Conservation (phyloP, 805 yeast species). For the Saturnispora zaruensis region DNA sequence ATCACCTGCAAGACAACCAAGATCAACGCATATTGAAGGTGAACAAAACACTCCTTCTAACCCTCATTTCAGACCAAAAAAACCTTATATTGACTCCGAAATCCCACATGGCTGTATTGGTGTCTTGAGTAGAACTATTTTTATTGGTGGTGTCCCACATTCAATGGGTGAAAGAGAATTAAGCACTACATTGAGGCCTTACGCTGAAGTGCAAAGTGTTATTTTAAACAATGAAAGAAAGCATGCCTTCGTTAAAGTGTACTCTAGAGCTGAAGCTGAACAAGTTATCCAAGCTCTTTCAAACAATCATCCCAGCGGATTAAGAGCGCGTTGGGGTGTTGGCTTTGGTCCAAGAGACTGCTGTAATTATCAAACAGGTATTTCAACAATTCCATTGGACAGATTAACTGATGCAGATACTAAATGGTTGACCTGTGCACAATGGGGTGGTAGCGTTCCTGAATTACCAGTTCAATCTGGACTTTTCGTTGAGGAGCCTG, state of each 20-base stretch:
- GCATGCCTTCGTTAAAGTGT: constrained; percentile 94
- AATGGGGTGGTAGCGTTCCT: constrained; percentile 91
- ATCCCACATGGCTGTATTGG: constrained; percentile 73
- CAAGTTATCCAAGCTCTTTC: constrained; percentile 63
- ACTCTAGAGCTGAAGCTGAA: constrained; percentile 87
- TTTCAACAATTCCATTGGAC: constrained; percentile 75
- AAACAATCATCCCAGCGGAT: constrained; percentile 49
- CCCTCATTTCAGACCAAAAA: constrained; percentile 69
- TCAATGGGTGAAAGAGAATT: constrained; percentile 71
- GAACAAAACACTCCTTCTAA: constrained; percentile 65
- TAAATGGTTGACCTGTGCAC: constrained; percentile 81
- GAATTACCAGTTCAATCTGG: constrained; percentile 76
- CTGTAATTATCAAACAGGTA: constrained; percentile 88
- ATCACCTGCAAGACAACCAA: constrained; percentile 33
- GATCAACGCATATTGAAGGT: constrained; percentile 35
- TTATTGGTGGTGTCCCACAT: constrained; percentile 88
- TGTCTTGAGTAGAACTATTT: constrained; percentile 82
- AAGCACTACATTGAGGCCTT: constrained; percentile 65
- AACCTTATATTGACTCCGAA: constrained; percentile 58
- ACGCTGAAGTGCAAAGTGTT: constrained; percentile 86
- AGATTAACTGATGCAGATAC: constrained; percentile 91
- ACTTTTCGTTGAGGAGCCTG: constrained; percentile 90
- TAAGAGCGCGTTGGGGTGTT: constrained; percentile 97
- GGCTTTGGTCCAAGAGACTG: constrained; percentile 99
- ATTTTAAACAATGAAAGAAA: constrained; percentile 81